A percentile compares a stretch with the other conserved stretches of the same genome.
Conservation (phyloP, 768 basidiomycete genomes). For the Tylopilus intermedius region DNA sequence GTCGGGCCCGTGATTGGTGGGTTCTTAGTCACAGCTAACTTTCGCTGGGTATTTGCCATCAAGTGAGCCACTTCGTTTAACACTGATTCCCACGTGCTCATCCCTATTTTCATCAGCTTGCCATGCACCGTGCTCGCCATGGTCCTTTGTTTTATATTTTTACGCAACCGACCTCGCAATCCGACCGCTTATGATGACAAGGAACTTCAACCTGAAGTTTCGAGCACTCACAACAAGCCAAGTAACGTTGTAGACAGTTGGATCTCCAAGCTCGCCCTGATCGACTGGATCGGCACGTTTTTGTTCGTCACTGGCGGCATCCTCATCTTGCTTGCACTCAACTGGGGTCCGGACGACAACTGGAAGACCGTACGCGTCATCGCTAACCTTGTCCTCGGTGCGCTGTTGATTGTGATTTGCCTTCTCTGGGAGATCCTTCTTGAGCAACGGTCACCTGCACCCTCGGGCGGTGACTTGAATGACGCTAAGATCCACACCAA, state of each 20-base stretch:
- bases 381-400: slow-evolving; percentile 42
- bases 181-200: too few species aligned
- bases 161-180: slow-evolving; percentile 27
- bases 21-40: slow-evolving; percentile 35
- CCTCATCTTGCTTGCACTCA: slow-evolving; percentile 43
- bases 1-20: slow-evolving; percentile 44
- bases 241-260: too few species aligned
- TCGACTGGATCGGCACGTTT: slow-evolving; percentile 46
- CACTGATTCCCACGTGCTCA: background rate
- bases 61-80: slow-evolving; percentile 33
- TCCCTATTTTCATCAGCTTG: slow-evolving; percentile 27
- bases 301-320: slow-evolving; percentile 43
- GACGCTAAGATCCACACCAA: slow-evolving; percentile 1
- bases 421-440: slow-evolving; percentile 35
- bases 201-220: background rate
- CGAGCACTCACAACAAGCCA: slow-evolving; percentile 5
- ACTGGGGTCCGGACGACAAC: slow-evolving; percentile 42
- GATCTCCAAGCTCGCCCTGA: background rate
- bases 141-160: slow-evolving; percentile 37
- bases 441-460: slow-evolving; percentile 14
- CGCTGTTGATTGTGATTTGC: slow-evolving; percentile 36
- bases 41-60: slow-evolving; percentile 54
- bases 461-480: background rate
- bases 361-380: slow-evolving; percentile 45
- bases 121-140: slow-evolving; percentile 36